A percentile compares a stretch with the other conserved stretches of the same genome.
phyloP scores from a whole-genome alignment of 257 asterid species.

The Osmanthus fragrans region DNA sequence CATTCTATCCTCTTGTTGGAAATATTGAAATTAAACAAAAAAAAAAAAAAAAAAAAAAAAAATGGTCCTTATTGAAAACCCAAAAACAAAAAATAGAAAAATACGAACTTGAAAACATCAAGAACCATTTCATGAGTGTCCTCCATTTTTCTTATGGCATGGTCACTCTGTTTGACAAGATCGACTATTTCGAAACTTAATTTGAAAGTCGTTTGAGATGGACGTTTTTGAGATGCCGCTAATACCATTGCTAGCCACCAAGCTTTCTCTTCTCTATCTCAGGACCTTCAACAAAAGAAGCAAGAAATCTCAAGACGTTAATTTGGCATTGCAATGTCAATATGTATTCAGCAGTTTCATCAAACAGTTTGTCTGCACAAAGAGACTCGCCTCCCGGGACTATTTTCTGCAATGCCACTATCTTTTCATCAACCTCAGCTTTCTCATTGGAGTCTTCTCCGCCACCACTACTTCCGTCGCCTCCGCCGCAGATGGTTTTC shows the following conservation, averaged over 20 bases:
- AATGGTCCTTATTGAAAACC: too few species aligned
- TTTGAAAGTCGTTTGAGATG: not conserved
- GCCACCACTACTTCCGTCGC: not conserved
- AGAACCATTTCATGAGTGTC: not conserved
- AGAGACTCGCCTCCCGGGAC: slow-evolving; percentile 70
- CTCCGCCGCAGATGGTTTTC: slow-evolving; percentile 1
- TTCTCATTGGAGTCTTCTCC: slow-evolving; percentile 24
- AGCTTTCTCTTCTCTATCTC: slow-evolving; percentile 40
- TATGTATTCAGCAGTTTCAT: slow-evolving; percentile 69
- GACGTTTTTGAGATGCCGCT: not conserved
- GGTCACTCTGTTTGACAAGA: not conserved
- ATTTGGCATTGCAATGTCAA: slow-evolving; percentile 49
- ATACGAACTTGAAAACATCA: not conserved
- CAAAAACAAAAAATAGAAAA: not conserved
- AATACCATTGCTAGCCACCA: slow-evolving; percentile 37
- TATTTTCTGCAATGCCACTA: slow-evolving; percentile 48
- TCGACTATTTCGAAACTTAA: not conserved
- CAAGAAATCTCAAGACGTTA: slow-evolving; percentile 53
- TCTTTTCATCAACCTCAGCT: slow-evolving; percentile 49
- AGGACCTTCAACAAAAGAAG: slow-evolving; percentile 41
- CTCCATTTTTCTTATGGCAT: not conserved
- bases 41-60: not conserved
- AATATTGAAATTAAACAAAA: not conserved
- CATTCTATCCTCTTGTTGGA: not conserved
- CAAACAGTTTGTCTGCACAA: slow-evolving; percentile 44